Evolutionary conservation across 2,329 filamentous ascomycete genomes (phyloP), one percentile per base, ranked within the genome.

Genomic region (Penicillium paneum): DNA sequence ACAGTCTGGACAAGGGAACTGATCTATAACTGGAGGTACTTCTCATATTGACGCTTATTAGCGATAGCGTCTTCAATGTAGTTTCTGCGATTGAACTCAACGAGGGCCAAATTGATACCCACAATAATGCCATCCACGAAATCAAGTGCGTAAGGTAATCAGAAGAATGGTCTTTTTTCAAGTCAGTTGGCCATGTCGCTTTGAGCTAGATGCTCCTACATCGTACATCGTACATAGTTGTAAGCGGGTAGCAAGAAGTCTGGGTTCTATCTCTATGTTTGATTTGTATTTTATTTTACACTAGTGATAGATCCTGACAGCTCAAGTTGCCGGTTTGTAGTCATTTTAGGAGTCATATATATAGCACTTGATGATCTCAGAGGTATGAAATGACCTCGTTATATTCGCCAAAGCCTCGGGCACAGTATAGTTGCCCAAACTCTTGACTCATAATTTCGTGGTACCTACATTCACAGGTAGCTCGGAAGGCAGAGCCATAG

Each of bases 401-500:
- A 3, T 21, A 17, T 41, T 10, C 2, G 34, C 6, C 36, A 13
- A 24, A 24, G 13, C 8, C 17, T 24, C 24, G 21, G 19, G 8
- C 17, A 26, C 1, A 6, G 17, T 7, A 32, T 10, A 1, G 32
- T 11, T 17, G 8, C 15, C 6, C 4, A 13, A n/a, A n/a, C 3
- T 1, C 21, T 31, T 8, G 8, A 2, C 32, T 62, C 53, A 69
- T 49, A 69, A 48, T 57, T 69, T 69, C 7, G 54, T 59, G 8
- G 36, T 56, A 24, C 43, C 39, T 13, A 41, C 52, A 52, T 45
- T 49, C 17, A 43, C 36, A 44, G 59, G 21, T 21, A 36, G 36
- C 8, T 63, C 69, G 40, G 67, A 56, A 15, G 52, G 26, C 2
- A 60, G 58, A 40, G 61, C 55, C 68, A 72, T 69, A 13, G 67